Percentiles rank a stretch among this genome's conserved stretches.
These are phyloP conservation scores for Aspergillus fumigatus DNA, from an alignment of 2,329 filamentous ascomycete species.

Conservation along the genomic window DNA sequence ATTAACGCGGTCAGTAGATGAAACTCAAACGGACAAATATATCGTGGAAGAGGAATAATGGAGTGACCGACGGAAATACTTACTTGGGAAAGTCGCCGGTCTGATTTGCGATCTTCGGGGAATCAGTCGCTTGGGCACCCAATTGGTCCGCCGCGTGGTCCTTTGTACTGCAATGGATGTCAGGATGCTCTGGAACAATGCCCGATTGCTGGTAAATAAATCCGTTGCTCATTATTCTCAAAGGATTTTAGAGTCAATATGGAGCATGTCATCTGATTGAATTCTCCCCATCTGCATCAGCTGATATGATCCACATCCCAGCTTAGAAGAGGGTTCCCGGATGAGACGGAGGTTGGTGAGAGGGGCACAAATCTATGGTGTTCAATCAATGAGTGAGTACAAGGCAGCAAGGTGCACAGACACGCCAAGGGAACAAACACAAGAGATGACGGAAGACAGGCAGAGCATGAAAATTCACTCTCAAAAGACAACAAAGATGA, in stretches of 20 bases:
- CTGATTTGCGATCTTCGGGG: not conserved
- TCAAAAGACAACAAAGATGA: not conserved
- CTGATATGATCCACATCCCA: not conserved
- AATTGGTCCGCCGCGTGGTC: not conserved
- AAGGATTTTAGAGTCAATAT: not conserved
- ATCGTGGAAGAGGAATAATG: not conserved
- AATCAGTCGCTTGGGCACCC: not conserved
- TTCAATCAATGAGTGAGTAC: not conserved
- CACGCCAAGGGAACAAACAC: too few relatives aligned
- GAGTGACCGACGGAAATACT: not conserved
- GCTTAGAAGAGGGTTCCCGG: not conserved
- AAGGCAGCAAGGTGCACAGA: not conserved
- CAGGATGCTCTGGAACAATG: not conserved
- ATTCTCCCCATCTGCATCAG: not conserved
- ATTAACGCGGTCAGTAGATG: not conserved
- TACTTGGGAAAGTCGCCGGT: not conserved
- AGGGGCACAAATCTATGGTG: not conserved
- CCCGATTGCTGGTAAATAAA: not conserved
- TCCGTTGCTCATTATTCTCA: not conserved
- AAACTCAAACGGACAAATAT: not conserved
- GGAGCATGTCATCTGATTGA: not conserved
- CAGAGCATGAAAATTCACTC: not conserved
- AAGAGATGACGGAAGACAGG: not conserved
- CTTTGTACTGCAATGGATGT: not conserved
- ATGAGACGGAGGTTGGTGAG: not conserved